Conservation (phyloP, 1,284 basidiomycete species). For the Ganoderma multipileum region DNA sequence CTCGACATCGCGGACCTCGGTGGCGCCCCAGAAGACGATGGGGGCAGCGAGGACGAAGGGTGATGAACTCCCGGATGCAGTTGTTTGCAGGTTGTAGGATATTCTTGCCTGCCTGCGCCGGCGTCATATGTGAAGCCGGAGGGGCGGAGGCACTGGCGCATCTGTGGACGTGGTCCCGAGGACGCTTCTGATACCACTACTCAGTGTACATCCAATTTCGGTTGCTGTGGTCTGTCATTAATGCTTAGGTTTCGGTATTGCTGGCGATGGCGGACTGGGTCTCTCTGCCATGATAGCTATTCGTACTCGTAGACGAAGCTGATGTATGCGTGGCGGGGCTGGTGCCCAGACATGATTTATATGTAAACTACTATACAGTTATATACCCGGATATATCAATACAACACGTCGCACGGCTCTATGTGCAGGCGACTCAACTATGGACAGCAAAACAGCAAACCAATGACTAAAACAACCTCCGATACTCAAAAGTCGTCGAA, state of each 20-base stretch:
- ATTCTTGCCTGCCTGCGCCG: not conserved
- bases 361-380: slow-evolving; percentile 23
- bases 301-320: not conserved
- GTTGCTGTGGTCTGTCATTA: not conserved
- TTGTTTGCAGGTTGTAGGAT: not conserved
- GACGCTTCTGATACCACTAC: not conserved
- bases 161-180: not conserved
- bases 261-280: not conserved
- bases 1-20: slow-evolving; percentile 52
- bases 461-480: not conserved
- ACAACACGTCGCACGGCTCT: slow-evolving; percentile 11
- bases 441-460: not conserved
- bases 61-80: not conserved
- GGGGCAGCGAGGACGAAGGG: slow-evolving; percentile 32
- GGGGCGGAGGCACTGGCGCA: not conserved
- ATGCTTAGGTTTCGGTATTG: not conserved
- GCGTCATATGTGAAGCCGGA: not conserved
- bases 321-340: not conserved
- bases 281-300: not conserved
- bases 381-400: slow-evolving; percentile 26
- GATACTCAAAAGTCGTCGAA: slow-evolving; percentile 25
- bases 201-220: not conserved
- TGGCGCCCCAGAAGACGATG: slow-evolving; percentile 48
- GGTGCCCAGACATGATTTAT: not conserved
- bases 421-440: not conserved